These are phyloP conservation scores for Cronartium quercuum DNA, from an alignment of 1,284 basidiomycete genomes.

Conservation along the genomic window DNA sequence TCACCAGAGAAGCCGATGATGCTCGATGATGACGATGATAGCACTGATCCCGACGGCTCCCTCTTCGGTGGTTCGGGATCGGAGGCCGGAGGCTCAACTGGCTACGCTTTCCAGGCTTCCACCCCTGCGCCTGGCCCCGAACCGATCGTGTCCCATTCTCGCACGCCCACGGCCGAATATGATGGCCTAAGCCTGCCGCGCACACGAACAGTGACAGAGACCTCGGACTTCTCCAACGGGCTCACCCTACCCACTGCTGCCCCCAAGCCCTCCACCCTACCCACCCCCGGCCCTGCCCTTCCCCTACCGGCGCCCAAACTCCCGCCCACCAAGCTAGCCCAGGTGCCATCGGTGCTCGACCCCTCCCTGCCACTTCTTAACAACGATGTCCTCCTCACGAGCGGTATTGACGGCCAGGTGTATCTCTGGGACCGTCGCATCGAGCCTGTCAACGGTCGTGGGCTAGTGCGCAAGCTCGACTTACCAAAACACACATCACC, in stretches of 20 bases:
- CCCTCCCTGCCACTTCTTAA: constrained; percentile 49
- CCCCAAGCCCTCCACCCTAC: constrained; percentile 38
- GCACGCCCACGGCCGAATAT: background rate
- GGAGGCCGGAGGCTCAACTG: too few species aligned
- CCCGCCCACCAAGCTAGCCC: constrained; percentile 16
- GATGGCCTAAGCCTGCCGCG: background rate
- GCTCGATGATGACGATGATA: constrained; percentile 8
- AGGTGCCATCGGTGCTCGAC: constrained; percentile 46
- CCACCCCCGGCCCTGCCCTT: background rate
- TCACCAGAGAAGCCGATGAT: constrained; percentile 3
- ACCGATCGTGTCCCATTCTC: background rate
- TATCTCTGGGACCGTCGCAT: constrained; percentile 82
- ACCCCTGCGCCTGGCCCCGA: background rate
- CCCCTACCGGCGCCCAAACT: background rate
- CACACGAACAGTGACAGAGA: background rate
- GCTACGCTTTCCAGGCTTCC: background rate
- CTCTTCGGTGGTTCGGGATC: constrained; percentile 34
- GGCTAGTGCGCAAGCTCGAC: constrained; percentile 72
- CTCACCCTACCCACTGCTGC: constrained; percentile 39
- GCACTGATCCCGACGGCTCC: constrained; percentile 17
- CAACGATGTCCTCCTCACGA: constrained; percentile 82
- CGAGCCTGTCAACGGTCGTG: constrained; percentile 51
- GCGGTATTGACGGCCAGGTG: constrained; percentile 85
- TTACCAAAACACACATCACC: constrained; percentile 85
- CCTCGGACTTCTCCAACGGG: constrained; percentile 5